Evolutionary conservation across 768 basidiomycete species (phyloP).

Genomic region (Austroboletus eburneus): DNA sequence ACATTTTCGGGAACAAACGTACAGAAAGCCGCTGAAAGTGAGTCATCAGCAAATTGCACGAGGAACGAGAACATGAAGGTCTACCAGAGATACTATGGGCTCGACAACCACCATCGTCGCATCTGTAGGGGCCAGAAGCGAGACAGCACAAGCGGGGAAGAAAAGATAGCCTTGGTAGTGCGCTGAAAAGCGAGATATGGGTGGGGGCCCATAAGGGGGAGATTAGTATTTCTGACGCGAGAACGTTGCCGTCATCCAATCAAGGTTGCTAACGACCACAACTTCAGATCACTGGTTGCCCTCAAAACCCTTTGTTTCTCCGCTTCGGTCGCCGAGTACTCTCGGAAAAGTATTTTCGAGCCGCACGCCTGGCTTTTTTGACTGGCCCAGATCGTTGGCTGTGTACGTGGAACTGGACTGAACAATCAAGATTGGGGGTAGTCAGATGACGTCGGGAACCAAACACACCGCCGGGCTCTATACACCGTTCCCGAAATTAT

Average conservation of each 20-base stretch:
- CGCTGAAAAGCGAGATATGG: slow-evolving; percentile 12
- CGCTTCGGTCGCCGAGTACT: too few relatives aligned
- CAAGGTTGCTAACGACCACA: slow-evolving; percentile 6
- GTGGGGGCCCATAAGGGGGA: slow-evolving; percentile 13
- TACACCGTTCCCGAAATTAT: neutral
- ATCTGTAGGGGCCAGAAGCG: slow-evolving; percentile 3
- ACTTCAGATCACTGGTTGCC: neutral
- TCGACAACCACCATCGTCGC: slow-evolving; percentile 22
- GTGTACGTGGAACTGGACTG: too few relatives aligned
- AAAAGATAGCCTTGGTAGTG: neutral
- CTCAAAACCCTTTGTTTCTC: too few relatives aligned
- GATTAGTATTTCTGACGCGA: slow-evolving; percentile 12
- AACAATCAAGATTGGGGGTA: too few relatives aligned
- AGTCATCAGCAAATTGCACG: slow-evolving; percentile 1
- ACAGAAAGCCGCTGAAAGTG: slow-evolving; percentile 20
- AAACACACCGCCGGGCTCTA: neutral
- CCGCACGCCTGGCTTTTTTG: too few relatives aligned
- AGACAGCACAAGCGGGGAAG: neutral
- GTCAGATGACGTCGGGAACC: slow-evolving; percentile 5
- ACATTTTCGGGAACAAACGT: slow-evolving; percentile 2
- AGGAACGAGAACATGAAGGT: neutral
- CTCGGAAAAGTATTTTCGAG: too few relatives aligned
- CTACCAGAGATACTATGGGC: slow-evolving; percentile 12
- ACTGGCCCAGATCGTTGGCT: too few relatives aligned
- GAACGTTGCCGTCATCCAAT: slow-evolving; percentile 18